A percentile compares a stretch with the other conserved stretches of the same genome.
phyloP scores from a whole-genome alignment of 345 rosid species.

The Eutrema yunnanense region DNA sequence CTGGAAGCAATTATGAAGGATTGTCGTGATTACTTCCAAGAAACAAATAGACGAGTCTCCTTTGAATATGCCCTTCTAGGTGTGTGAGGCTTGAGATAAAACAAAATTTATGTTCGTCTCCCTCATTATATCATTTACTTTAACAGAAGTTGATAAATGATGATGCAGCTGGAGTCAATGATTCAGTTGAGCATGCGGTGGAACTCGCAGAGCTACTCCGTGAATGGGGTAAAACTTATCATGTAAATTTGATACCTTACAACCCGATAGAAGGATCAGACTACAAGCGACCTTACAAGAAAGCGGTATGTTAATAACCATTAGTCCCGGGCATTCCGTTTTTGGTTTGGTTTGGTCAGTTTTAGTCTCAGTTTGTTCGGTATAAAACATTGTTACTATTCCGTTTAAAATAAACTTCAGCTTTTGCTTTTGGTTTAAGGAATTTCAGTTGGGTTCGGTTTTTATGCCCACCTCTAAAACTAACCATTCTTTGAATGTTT shows the following conservation, averaged over 20 bases:
- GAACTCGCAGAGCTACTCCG: slow-evolving; percentile 84
- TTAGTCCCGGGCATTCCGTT: not conserved
- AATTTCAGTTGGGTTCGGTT: not conserved
- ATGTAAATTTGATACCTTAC: slow-evolving; percentile 89
- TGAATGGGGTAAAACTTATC: slow-evolving; percentile 74
- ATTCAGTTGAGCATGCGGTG: slow-evolving; percentile 61
- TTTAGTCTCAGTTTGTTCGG: too few species aligned
- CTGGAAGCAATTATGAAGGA: slow-evolving; percentile 88
- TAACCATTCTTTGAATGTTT: not conserved
- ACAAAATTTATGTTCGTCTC: not conserved
- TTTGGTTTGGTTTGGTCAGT: not conserved
- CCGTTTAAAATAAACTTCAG: too few species aligned
- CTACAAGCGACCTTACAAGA: slow-evolving; percentile 69
- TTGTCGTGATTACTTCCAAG: slow-evolving; percentile 74
- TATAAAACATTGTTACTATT: too few species aligned
- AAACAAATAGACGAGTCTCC: slow-evolving; percentile 81
- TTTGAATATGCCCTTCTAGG: slow-evolving; percentile 95
- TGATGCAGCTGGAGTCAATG: slow-evolving; percentile 85
- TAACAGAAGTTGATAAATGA: slow-evolving; percentile 15
- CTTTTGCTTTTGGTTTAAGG: too few species aligned
- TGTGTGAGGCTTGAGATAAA: slow-evolving; percentile 21
- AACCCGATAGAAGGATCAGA: slow-evolving; percentile 90
- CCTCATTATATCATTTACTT: not conserved
- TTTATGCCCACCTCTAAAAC: not conserved
- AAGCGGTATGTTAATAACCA: slow-evolving; percentile 46